Evolutionary conservation across 805 yeast genomes (phyloP), one percentile per base, ranked within the genome.

Genomic region (Zygoascus biomembranicola): DNA sequence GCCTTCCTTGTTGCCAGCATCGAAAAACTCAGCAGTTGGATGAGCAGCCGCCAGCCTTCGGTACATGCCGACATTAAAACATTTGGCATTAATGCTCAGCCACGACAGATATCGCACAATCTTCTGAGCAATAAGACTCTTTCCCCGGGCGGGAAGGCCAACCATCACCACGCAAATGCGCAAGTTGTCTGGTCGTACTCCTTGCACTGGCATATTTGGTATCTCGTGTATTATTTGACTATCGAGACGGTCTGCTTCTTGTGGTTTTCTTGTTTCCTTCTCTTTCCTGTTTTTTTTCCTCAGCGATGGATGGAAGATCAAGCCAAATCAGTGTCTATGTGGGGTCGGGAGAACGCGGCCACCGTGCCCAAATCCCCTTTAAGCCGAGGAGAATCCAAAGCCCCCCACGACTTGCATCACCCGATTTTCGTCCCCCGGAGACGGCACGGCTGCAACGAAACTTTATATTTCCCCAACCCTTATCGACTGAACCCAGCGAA

Each of bases 121-220:
- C 67, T 92, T 94, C 66, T 90, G 96, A 2, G 98, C 90, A 57
- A 94, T 92, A 68, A 90, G 83, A 2, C 96, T 86, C 69, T 94
- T 94, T 2, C 99, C 99, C 54, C 98, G 78, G 13, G 75, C 76
- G 2, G 76, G 76, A 47, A 72, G 61, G 5, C 76, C 76, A 47
- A 73, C 76, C 76, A 88, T 86, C 18, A 88, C 84, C 43, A 88
- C 96, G 72, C 95, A 88, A 31, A 88, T 82, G 58, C 90, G 77
- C 51, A 85, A 77, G 64, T 85, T 84, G n/a, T 51, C 54, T 8
- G 54, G 43, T n/a, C 18, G 35, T 11, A 26, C 42, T 8, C 50
- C 49, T 35, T 35, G 13, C 16, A 35, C 16, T 13, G 39, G 39
- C 39, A 35, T 35, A n/a, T 18, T 20, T 6, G 20, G 28, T 23